Evolutionary conservation across 1,284 basidiomycete species (phyloP), one percentile per base, ranked within the genome.

Genomic region (Cryptococcus sp.): DNA sequence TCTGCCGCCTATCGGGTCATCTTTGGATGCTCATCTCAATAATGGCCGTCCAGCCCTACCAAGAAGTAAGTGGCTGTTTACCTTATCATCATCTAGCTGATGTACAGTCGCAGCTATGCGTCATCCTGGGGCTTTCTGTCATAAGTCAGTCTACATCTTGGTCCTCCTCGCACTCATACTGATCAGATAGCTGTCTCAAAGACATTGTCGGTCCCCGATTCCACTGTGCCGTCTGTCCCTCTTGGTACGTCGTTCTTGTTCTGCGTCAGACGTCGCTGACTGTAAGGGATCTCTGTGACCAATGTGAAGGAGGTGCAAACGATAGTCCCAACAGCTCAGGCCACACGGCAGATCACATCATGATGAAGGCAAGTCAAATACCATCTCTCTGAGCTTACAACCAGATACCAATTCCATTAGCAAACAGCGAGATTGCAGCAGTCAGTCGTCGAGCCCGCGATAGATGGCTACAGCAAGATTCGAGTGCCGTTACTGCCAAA

Each of bases 201-300:
- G 88, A 90, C 58, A 92, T 94, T 55, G 82, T 92, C 22, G 90
- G 91, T 16, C 88, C 89, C 16, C 81, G 88, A 7, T 93, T 91
- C 74, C 91, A 91, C 64, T 94, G 91, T 61, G 87, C 87, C 7
- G 84, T 88, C n/a, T 94, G 91, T 65, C 72, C 75, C 1, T 72
- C 73, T 2, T 76, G 74, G 70, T 72, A 25, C 49, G 64, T 54
- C 25, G n/a, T 13, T 45, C 9, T 34, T 9, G 10, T 11, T 1
- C 4, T 2, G 36, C 21, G 16, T 21, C 31, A 22, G 14, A 13
- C 4, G 22, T 23, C 19, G 7, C 49, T 59, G 37, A 49, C 37
- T n/a, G n/a, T 23, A 46, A 72, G 70, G 72, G 75, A 77, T 53
- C 59, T 93, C 18, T 94, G 91, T 65, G 82, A 85, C 18, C 89